Percentiles rank a stretch among this genome's conserved stretches.
Conservation (phyloP, 805 yeast species). For the Brettanomyces bruxellensis region DNA sequence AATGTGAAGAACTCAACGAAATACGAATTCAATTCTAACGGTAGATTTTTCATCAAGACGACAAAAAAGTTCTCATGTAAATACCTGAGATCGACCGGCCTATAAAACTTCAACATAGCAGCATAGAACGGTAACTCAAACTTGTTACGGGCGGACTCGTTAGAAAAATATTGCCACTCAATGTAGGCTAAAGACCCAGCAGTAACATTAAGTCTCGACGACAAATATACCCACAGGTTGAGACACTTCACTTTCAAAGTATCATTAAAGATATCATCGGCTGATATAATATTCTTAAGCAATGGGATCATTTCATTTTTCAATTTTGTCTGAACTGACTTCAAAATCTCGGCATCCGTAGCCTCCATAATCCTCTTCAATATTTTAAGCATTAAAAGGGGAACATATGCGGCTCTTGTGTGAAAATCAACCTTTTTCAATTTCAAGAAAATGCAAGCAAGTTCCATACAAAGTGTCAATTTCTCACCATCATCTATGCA, state of each 20-base stretch:
- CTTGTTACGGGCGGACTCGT: conserved; percentile 6
- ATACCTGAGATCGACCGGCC: conserved; percentile 1
- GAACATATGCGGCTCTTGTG: conserved; percentile 3
- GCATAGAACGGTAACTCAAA: conserved; percentile 19
- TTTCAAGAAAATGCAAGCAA: conserved; percentile 6
- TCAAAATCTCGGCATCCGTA: background rate
- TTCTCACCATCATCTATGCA: background rate
- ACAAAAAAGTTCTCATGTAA: conserved; percentile 7
- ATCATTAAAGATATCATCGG: conserved; percentile 6
- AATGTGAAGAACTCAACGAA: conserved; percentile 11
- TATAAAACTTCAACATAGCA: conserved; percentile 11
- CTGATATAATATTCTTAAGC: conserved; percentile 11
- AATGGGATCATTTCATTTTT: conserved; percentile 10
- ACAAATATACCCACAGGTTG: conserved; percentile 14
- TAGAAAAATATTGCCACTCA: conserved; percentile 24
- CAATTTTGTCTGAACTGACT: conserved; percentile 2
- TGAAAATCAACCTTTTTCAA: conserved; percentile 7
- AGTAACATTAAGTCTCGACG: conserved; percentile 6
- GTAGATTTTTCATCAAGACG: conserved; percentile 12
- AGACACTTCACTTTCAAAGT: conserved; percentile 10
- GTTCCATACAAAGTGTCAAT: conserved; percentile 3
- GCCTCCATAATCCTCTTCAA: conserved; percentile 2
- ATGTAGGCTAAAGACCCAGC: conserved; percentile 16
- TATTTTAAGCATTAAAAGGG: conserved; percentile 4
- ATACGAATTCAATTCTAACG: conserved; percentile 6